Percentiles rank a stretch among this genome's conserved stretches.
Conservation (phyloP, 179 eudicot species). For the Dionaea muscipula region DNA sequence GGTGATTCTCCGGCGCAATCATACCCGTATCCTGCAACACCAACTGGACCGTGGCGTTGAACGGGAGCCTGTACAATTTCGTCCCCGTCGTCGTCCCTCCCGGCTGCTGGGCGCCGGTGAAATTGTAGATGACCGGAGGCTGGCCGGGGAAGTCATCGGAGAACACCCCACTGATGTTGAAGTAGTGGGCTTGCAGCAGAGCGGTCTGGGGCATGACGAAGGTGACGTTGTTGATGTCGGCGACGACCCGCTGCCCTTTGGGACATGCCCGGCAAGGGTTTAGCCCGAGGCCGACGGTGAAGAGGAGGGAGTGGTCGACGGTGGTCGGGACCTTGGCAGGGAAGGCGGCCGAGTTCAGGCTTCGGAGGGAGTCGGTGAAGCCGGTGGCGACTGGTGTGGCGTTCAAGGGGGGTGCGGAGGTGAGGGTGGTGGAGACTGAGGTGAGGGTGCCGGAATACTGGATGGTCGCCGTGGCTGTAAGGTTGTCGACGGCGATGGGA, state of each 20-base stretch:
- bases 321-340: slow-evolving; percentile 25
- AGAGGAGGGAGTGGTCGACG: slow-evolving; percentile 25
- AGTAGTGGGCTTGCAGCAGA: slow-evolving; percentile 9
- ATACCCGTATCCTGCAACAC: slow-evolving; percentile 15
- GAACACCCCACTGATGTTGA: slow-evolving; percentile 4
- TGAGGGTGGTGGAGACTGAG: slow-evolving; percentile 17
- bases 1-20: slow-evolving; percentile 11
- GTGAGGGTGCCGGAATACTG: slow-evolving; percentile 14
- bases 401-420: slow-evolving; percentile 24
- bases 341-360: slow-evolving; percentile 25
- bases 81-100: slow-evolving; percentile 9
- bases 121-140: slow-evolving; percentile 3
- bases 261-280: slow-evolving; percentile 28
- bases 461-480: slow-evolving; percentile 23
- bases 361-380: slow-evolving; percentile 21
- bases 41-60: slow-evolving; percentile 7
- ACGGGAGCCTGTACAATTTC: slow-evolving; percentile 1
- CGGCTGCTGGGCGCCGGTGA: slow-evolving; percentile 6
- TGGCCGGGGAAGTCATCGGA: slow-evolving; percentile 9
- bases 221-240: slow-evolving; percentile 10
- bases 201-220: slow-evolving; percentile 9
- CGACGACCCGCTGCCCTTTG: slow-evolving; percentile 14
- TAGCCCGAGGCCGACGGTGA: slow-evolving; percentile 29
- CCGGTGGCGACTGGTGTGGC: slow-evolving; percentile 24
- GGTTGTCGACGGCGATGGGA: slow-evolving; percentile 30